Percentiles rank a stretch among this genome's conserved stretches.
Conservation (phyloP, 2,329 filamentous ascomycete genomes). For the Sclerotinia glacialis region DNA sequence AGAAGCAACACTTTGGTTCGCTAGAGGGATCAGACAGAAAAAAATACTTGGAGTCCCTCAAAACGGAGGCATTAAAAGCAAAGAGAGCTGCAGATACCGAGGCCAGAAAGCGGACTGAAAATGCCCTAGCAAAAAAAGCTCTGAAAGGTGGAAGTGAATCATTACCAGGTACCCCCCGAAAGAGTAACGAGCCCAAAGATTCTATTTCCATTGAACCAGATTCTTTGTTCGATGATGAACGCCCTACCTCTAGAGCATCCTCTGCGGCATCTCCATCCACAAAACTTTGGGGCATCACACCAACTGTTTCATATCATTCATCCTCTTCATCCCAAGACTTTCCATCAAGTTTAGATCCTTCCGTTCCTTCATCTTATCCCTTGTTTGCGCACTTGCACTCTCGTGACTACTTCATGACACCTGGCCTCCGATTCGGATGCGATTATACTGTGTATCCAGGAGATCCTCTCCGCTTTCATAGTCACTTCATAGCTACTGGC, state of each 20-base stretch:
- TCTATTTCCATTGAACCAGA: slow-evolving; percentile 20
- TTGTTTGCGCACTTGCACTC: slow-evolving; percentile 79
- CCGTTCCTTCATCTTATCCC: slow-evolving; percentile 59
- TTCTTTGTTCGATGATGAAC: slow-evolving; percentile 35
- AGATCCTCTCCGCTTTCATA: slow-evolving; percentile 91
- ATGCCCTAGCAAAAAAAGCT: slow-evolving; percentile 34
- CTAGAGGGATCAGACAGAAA: slow-evolving; percentile 57
- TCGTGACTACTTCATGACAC: slow-evolving; percentile 81
- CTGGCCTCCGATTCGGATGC: slow-evolving; percentile 90
- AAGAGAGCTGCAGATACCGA: slow-evolving; percentile 41
- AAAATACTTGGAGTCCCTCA: slow-evolving; percentile 60
- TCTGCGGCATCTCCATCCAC: slow-evolving; percentile 26
- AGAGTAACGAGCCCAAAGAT: slow-evolving; percentile 11
- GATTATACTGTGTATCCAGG: slow-evolving; percentile 94
- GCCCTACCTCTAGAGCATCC: slow-evolving; percentile 41
- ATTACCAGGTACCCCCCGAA: slow-evolving; percentile 17
- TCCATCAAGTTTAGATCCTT: slow-evolving; percentile 38
- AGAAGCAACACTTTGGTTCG: slow-evolving; percentile 61
- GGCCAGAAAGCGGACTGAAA: slow-evolving; percentile 31
- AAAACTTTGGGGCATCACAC: slow-evolving; percentile 42
- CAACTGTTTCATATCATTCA: slow-evolving; percentile 45
- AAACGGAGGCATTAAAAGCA: slow-evolving; percentile 46
- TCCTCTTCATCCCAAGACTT: slow-evolving; percentile 36
- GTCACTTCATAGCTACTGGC: slow-evolving; percentile 85
- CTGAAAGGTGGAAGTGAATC: slow-evolving; percentile 27